Evolutionary conservation across 108 stramenopile genomes (phyloP).

Genomic region (Nitzschia sp.): DNA sequence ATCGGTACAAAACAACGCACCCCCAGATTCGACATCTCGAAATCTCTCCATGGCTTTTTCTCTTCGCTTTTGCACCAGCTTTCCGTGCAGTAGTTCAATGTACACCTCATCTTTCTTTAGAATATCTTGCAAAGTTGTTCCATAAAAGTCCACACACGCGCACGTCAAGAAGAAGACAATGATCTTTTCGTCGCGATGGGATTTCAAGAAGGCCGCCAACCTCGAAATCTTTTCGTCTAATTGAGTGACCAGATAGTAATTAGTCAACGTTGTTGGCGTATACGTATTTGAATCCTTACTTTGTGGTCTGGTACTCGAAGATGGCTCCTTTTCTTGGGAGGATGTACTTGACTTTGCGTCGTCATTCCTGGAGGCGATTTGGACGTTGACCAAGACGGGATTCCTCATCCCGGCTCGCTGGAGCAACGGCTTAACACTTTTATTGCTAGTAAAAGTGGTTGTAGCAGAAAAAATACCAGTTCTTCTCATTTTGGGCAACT

Average conservation of each 20-base stretch:
- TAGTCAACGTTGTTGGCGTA: slow-evolving; percentile 89
- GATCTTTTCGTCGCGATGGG: slow-evolving; percentile 79
- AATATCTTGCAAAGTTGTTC: slow-evolving; percentile 57
- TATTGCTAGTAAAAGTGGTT: slow-evolving; percentile 68
- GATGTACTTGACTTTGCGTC: not conserved
- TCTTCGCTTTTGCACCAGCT: slow-evolving; percentile 92
- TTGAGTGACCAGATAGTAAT: slow-evolving; percentile 83
- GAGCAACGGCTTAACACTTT: slow-evolving; percentile 73
- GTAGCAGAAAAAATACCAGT: slow-evolving; percentile 98
- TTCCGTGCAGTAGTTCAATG: slow-evolving; percentile 92
- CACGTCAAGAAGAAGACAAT: slow-evolving; percentile 98
- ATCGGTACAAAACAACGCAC: slow-evolving; percentile 95
- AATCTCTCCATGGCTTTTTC: slow-evolving; percentile 90
- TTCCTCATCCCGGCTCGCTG: slow-evolving; percentile 95
- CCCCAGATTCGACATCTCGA: slow-evolving; percentile 52
- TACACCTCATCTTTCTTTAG: slow-evolving; percentile 29
- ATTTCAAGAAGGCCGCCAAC: slow-evolving; percentile 76
- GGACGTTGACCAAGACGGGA: slow-evolving; percentile 93
- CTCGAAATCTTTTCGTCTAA: slow-evolving; percentile 85
- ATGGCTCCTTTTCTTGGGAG: slow-evolving; percentile 9
- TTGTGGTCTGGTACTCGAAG: not conserved
- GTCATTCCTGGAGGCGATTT: slow-evolving; percentile 41
- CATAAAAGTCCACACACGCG: slow-evolving; percentile 95
- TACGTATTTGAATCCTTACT: slow-evolving; percentile 42
- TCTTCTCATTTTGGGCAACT: slow-evolving; percentile 93